phyloP scores from a whole-genome alignment of 441 rosid species.

The Mallotus repandus region DNA sequence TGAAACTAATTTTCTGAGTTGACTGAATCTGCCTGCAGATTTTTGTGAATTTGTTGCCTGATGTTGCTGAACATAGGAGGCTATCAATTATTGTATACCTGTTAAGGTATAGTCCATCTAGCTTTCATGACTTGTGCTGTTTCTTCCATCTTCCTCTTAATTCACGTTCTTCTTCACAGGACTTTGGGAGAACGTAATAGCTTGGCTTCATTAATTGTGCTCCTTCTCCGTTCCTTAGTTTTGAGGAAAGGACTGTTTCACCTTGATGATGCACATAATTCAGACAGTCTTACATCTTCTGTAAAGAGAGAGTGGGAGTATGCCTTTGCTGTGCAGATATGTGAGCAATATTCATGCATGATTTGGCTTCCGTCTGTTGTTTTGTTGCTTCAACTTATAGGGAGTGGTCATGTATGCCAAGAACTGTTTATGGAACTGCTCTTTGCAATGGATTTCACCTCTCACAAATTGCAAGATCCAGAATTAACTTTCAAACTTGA shows the following conservation, averaged over 20 bases:
- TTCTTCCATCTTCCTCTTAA: conserved; percentile 17
- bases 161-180: conserved; percentile 46
- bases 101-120: conserved; percentile 55
- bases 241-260: conserved; percentile 51
- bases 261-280: conserved; percentile 32
- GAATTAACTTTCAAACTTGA: conserved; percentile 65
- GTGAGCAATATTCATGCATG: conserved; percentile 74
- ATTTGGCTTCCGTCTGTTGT: conserved; percentile 91
- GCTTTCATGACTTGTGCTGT: conserved; percentile 9
- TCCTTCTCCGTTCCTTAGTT: conserved; percentile 69
- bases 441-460: conserved; percentile 58
- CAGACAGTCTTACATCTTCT: conserved; percentile 38
- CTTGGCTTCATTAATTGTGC: conserved; percentile 76
- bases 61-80: conserved; percentile 81
- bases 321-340: conserved; percentile 68
- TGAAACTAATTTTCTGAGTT: conserved; percentile 21
- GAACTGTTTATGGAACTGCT: conserved; percentile 49
- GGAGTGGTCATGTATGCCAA: conserved; percentile 36
- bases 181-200: conserved; percentile 75
- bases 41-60: conserved; percentile 79
- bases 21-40: conserved; percentile 46
- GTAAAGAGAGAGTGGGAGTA: conserved; percentile 80
- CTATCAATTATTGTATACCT: conserved; percentile 69
- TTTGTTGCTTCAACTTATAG: conserved; percentile 51
- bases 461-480: conserved; percentile 75